Evolutionary conservation across 805 yeast genomes (phyloP).

Genomic region (Priceomyces melissophilus): DNA sequence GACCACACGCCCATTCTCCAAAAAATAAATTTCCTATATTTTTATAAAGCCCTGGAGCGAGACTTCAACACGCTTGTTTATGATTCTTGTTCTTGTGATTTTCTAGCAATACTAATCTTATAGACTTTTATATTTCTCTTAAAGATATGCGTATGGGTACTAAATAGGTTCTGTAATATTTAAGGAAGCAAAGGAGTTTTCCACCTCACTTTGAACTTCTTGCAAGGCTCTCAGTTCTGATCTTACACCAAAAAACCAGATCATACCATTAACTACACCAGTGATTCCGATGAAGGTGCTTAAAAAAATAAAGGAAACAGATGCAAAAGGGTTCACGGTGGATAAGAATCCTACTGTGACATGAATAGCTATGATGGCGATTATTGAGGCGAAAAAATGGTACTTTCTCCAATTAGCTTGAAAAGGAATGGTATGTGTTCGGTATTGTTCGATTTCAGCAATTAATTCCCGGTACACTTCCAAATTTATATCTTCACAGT

Average conservation of each 20-base stretch:
- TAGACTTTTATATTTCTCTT: no score
- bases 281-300: constrained; percentile 56
- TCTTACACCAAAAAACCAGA: constrained; percentile 76
- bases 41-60: no score
- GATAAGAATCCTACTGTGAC: constrained; percentile 61
- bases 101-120: no score
- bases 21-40: neutral
- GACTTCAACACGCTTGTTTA: no score
- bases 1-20: constrained; percentile 29
- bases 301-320: constrained; percentile 60
- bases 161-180: neutral
- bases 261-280: constrained; percentile 72
- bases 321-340: constrained; percentile 53
- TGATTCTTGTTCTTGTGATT: no score
- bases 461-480: constrained; percentile 37
- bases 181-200: constrained; percentile 18
- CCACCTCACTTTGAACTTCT: constrained; percentile 73
- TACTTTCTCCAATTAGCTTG: constrained; percentile 63
- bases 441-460: constrained; percentile 42
- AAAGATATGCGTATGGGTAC: no score
- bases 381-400: constrained; percentile 60
- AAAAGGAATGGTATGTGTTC: constrained; percentile 45
- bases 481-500: constrained; percentile 8
- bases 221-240: constrained; percentile 72
- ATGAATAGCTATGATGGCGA: constrained; percentile 42